phyloP scores from a whole-genome alignment of 139 green algal genomes.

The Chlorella sp. region DNA sequence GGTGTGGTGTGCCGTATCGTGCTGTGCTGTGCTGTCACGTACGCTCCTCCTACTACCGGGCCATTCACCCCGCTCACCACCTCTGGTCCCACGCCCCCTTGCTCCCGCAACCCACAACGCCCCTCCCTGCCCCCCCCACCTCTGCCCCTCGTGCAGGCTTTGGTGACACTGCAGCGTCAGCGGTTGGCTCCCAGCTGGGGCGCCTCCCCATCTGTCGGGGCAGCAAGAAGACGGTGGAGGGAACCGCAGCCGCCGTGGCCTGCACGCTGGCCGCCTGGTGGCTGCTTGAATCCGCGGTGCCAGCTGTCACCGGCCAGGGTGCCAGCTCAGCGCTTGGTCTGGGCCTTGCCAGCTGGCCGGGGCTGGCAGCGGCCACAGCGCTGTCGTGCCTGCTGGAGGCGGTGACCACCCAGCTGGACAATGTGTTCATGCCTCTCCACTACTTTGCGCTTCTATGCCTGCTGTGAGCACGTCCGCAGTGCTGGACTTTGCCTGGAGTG shows the following conservation, averaged over 20 bases:
- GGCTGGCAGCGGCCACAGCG: conserved; percentile 50
- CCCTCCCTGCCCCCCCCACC: background rate
- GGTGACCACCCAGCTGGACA: conserved; percentile 83
- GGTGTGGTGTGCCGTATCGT: background rate
- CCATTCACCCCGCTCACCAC: background rate
- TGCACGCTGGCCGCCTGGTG: conserved; percentile 63
- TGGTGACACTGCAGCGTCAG: conserved; percentile 59
- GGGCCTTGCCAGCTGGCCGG: conserved; percentile 15
- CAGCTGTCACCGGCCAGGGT: background rate
- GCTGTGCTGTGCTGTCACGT: background rate
- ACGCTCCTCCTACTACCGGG: background rate
- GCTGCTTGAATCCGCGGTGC: conserved; percentile 35
- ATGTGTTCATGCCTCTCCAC: conserved; percentile 78
- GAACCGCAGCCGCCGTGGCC: conserved; percentile 59
- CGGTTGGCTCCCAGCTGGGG: conserved; percentile 59
- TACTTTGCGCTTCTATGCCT: conserved; percentile 60
- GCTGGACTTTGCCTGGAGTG: background rate
- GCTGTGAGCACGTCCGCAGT: background rate
- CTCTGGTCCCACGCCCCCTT: background rate
- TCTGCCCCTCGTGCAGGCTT: conserved; percentile 23
- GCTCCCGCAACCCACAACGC: background rate
- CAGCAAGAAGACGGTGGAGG: conserved; percentile 80
- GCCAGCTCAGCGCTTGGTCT: background rate
- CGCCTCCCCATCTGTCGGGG: conserved; percentile 40
- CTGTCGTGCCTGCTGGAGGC: conserved; percentile 77